Base-by-base conservation (phyloP, 331 rosid genomes). In the Quercus lobata region DNA sequence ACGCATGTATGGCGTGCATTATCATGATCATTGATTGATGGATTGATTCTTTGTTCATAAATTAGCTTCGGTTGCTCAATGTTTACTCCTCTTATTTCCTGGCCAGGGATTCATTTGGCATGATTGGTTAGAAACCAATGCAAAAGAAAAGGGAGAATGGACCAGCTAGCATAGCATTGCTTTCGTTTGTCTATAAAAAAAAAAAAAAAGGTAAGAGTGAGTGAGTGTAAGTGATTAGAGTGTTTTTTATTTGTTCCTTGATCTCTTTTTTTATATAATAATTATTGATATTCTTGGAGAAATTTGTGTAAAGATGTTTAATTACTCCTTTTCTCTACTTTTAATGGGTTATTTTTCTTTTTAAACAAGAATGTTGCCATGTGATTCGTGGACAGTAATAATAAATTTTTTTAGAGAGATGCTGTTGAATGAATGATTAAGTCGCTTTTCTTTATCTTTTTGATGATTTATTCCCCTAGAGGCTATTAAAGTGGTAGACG, bases 341-440 rank as follows among this genome's bases (percentile, higher is more conserved):
- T 68, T 19, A 0, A 68, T 68, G 72, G 52, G 27, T 6, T 35
- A 35, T 46, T 24, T 68, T 18, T 35, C 12, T 24, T 68, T 18
- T 68, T 19, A 68, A 34, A 32, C 53, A 68, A 34, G 53, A 68
- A 68, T 15, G 11, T 9, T 35, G 72, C 53, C 72, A 18, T 68
- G 53, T 35, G 72, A 34, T 68, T 68, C 52, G 52, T 34, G 72
- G 27, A 68, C 72, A 68, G 19, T 4, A 35, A 68, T 35, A 18
- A 68, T 32, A 34, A 34, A 30, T 27, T 30, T 65, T 16, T 35
- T 29, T 65, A 35, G 53, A 19, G 5, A 34, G 8, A 19, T 68
- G 72, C 49, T 35, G 72, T 30, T 65, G 72, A 68, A 10, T 35
- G 53, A 68, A 65, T 68, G 72, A 68, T 68, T 68, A 35, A 68